Evolutionary conservation across 352 stramenopile genomes (phyloP).

Genomic region (Pythium rhizo-oryzae): DNA sequence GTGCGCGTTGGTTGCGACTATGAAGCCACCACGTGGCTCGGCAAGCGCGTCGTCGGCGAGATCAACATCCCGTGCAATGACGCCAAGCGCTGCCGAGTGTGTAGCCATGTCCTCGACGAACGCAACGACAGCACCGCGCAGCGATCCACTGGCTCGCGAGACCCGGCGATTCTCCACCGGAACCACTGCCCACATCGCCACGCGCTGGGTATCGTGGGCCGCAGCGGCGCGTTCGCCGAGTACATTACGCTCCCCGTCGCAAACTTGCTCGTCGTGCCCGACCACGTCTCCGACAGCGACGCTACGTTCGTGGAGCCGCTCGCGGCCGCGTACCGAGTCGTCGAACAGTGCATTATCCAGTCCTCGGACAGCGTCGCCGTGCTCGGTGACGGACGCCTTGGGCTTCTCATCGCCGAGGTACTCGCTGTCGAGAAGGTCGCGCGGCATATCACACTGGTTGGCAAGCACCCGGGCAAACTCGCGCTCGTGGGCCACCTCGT

Average conservation of each 20-base stretch:
- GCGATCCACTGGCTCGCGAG: background rate
- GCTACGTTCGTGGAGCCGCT: conserved; percentile 72
- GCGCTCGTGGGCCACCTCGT: conserved; percentile 53
- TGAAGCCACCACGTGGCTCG: conserved; percentile 47
- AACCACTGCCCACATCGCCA: conserved; percentile 82
- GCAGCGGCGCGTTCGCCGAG: conserved; percentile 71
- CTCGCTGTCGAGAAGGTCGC: conserved; percentile 29
- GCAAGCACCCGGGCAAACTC: conserved; percentile 63
- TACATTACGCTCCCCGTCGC: conserved; percentile 64
- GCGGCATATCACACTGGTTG: conserved; percentile 39
- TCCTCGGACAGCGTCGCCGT: conserved; percentile 57
- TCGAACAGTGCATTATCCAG: conserved; percentile 60
- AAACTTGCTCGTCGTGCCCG: conserved; percentile 70
- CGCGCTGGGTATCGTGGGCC: conserved; percentile 72
- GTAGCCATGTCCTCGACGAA: conserved; percentile 19
- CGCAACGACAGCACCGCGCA: background rate
- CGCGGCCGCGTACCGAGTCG: conserved; percentile 66
- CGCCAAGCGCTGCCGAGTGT: conserved; percentile 22
- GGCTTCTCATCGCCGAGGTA: conserved; percentile 72
- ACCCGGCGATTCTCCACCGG: conserved; percentile 27
- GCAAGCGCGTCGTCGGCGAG: conserved; percentile 89
- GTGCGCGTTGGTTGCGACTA: conserved; percentile 50
- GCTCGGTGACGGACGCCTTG: conserved; percentile 76
- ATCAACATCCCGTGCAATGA: conserved; percentile 90
- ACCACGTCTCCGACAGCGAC: conserved; percentile 41